A percentile compares a stretch with the other conserved stretches of the same genome.
Evolutionary conservation across 139 green algal species (phyloP).

Genomic region (Monoraphidium neglectum): DNA sequence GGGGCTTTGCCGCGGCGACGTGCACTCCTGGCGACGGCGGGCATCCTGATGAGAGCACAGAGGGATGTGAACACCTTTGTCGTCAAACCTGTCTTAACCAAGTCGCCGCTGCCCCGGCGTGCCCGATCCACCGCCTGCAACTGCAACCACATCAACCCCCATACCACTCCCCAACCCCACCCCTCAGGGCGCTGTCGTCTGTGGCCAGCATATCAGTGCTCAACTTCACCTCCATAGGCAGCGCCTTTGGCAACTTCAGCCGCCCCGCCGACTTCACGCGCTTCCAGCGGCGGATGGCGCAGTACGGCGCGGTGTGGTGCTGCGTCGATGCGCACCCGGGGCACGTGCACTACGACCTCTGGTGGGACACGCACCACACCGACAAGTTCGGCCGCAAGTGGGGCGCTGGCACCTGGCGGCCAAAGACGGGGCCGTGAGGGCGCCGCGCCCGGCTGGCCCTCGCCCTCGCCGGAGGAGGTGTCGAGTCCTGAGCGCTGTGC

Average conservation of each 20-base stretch:
- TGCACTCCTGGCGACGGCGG: too few species aligned
- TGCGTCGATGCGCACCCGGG: conserved; percentile 84
- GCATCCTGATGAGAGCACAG: too few species aligned
- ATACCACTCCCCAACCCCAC: too few species aligned
- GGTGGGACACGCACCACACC: conserved; percentile 67
- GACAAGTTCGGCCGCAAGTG: conserved; percentile 68
- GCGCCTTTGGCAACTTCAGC: conserved; percentile 53
- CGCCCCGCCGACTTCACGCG: conserved; percentile 25
- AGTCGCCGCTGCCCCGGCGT: too few species aligned
- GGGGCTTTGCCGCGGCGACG: too few species aligned
- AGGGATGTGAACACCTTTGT: too few species aligned
- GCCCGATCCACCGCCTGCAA: too few species aligned
- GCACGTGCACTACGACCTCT: conserved; percentile 92
- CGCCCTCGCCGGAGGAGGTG: too few species aligned
- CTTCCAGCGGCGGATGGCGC: conserved; percentile 66
- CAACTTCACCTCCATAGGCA: conserved; percentile 58
- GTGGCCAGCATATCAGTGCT: conserved; percentile 43
- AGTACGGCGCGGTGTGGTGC: conserved; percentile 87
- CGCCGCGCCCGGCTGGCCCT: background rate
- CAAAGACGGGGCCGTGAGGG: conserved; percentile 58
- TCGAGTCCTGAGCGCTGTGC: too few species aligned
- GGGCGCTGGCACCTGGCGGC: conserved; percentile 50
- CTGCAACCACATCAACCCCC: too few species aligned
- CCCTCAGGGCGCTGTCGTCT: conserved; percentile 26
- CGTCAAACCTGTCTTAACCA: too few species aligned